Base-by-base conservation (phyloP, 2,329 filamentous ascomycete species). In the Penicillium verrucosum region DNA sequence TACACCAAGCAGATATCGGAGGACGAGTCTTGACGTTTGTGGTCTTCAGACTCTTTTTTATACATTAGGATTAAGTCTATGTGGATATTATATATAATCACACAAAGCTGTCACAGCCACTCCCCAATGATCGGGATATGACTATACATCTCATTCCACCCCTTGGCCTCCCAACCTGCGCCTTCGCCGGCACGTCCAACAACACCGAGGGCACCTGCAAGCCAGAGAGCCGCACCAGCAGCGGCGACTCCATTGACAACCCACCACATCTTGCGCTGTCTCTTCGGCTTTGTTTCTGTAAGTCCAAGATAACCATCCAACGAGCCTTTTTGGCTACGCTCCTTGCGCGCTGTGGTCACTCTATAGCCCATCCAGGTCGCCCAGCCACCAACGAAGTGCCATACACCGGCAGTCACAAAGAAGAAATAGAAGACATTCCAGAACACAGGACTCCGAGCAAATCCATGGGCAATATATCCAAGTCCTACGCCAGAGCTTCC, bases 401-500 rank as follows among this genome's bases (percentile, higher is more conserved):
- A 89, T 25, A 84, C 86, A 0, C 86, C 89, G 0, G 87, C 75
- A 16, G 77, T 78, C 7, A 96, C 78, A 47, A 97, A 78, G 1
- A 85, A 81, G 1, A 78, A 68, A 71, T 95, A 96, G 1, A 88
- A 87, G 1, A 81, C 65, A 71, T 85, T 88, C n/a, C 89, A 85
- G 9, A 88, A 71, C 1, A 81, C 63, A 0, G 87, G 86, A 66
- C 90, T 87, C 14, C 84, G 82, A 30, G 89, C 86, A 69, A 97
- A 94, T 3, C 90, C 90, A 74, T 97, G 92, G 12, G 87, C 85
- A 8, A 97, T 87, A 71, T 89, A 97, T 12, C 85, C 87, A 12
- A 97, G 78, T 0, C 90, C 89, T 40, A 97, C 87, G 52, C 93
- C 88, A n/a, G 90, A 89, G 67, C 87, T 92, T 57, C 92, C 91